These are phyloP conservation scores for Naganishia albida DNA, from an alignment of 1,284 basidiomycete genomes.

Conservation along the genomic window DNA sequence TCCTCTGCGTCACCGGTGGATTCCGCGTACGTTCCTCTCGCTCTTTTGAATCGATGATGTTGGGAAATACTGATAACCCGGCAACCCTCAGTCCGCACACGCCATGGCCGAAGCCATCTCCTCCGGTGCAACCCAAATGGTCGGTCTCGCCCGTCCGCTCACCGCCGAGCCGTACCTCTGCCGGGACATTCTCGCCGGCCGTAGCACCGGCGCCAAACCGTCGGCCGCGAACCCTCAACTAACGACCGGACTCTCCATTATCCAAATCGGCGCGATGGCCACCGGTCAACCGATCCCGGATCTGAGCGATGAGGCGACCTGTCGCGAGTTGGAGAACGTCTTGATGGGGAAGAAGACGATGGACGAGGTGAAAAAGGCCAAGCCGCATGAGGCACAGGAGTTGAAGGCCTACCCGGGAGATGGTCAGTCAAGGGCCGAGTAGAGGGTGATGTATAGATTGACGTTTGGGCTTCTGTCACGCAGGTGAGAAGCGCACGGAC, in stretches of 20 bases:
- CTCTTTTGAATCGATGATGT: background rate
- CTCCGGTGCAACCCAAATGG: conserved; percentile 46
- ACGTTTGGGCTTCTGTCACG: background rate
- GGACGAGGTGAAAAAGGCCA: conserved; percentile 28
- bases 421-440: conserved; percentile 28
- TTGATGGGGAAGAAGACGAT: conserved; percentile 35
- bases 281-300: conserved; percentile 37
- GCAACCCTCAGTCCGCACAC: conserved; percentile 36
- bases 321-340: conserved; percentile 27
- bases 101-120: conserved; percentile 56
- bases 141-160: conserved; percentile 58
- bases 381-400: conserved; percentile 33
- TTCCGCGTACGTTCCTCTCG: conserved; percentile 51
- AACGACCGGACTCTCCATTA: conserved; percentile 37
- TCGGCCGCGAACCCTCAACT: conserved; percentile 37
- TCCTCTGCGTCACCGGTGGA: conserved; percentile 58
- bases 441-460: conserved; percentile 22
- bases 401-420: conserved; percentile 21
- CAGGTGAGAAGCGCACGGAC: background rate
- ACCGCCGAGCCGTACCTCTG: conserved; percentile 57
- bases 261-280: conserved; percentile 39
- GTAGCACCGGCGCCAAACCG: conserved; percentile 44
- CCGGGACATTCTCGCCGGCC: conserved; percentile 53
- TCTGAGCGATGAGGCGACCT: conserved; percentile 34
- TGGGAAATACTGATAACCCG: too few species aligned